Evolutionary conservation across 2,329 filamentous ascomycete species (phyloP).

Genomic region (Chrysoporthe austroafricana): DNA sequence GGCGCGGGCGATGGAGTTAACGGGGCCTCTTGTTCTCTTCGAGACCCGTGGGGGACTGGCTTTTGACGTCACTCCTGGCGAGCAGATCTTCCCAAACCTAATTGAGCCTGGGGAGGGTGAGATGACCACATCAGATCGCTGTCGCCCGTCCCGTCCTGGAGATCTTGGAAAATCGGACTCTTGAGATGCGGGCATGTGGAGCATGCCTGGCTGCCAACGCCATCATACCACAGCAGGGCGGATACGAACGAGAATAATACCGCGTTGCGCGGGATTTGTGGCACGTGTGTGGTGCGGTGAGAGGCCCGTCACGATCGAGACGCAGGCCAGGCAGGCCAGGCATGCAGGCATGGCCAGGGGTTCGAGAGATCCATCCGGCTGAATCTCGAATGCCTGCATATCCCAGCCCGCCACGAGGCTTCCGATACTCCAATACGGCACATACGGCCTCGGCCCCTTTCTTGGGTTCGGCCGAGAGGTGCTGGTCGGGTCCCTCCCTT

Average conservation of each 20-base stretch:
- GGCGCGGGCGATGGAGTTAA: too few species aligned
- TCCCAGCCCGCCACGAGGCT: constrained; percentile 18
- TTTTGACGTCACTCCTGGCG: neutral
- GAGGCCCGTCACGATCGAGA: neutral
- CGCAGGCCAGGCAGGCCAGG: too few species aligned
- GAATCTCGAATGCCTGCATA: neutral
- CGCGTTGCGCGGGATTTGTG: too few species aligned
- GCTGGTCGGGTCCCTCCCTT: neutral
- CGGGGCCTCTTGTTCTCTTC: too few species aligned
- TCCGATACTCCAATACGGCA: neutral
- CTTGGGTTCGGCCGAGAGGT: constrained; percentile 9
- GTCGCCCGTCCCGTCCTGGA: neutral
- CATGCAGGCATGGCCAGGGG: neutral
- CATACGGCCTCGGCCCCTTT: too few species aligned
- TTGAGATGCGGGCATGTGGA: neutral
- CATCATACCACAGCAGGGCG: neutral
- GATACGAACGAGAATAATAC: too few species aligned
- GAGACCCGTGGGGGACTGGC: neutral
- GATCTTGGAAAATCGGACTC: neutral
- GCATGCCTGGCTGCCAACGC: neutral
- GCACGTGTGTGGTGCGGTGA: neutral
- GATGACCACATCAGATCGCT: neutral
- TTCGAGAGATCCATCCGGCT: neutral
- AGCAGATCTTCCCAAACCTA: neutral
- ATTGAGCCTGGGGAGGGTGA: neutral